Base-by-base conservation (phyloP, 2,329 filamentous ascomycete species). In the Stemphylium vesicarium region DNA sequence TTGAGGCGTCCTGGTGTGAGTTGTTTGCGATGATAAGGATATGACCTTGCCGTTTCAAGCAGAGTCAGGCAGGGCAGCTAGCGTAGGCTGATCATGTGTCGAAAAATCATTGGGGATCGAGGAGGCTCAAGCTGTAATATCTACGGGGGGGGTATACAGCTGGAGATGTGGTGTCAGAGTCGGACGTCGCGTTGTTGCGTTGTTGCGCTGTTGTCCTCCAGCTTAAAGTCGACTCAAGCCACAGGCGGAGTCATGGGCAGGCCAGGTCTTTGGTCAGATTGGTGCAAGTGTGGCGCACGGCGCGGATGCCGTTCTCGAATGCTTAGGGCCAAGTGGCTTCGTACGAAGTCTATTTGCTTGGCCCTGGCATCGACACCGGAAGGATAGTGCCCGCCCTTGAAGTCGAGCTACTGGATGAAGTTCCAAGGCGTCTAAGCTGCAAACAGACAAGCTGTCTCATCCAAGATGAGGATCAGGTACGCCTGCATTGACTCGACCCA, bases 381-480 rank as follows among this genome's bases (percentile, higher is more conserved):
- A 44, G 45, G 50, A 57, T 62, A 62, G 61, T 50, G 63, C 54
- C 57, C 56, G 60, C 57, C 48, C 52, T 52, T 43, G 33, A 55
- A 53, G 50, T 63, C 58, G 62, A 57, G 62, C 62, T 59, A 64
- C 43, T 33, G 38, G 49, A 54, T 46, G 53, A 36, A 42, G 49
- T 44, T 51, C 45, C 48, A 41, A 41, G 50, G 22, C 45, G 56
- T 31, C 59, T 63, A 66, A 33, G 45, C 59, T 57, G 20, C 32
- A 57, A 48, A 12, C 22, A 53, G 63, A 20, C 56, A 62, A 55
- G 58, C 24, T 11, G 26, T 46, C 33, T 50, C 40, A 48, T 56
- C 39, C 48, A 43, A 50, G 53, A 60, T 48, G 64, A 52, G 51
- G 59, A 64, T 64, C 63, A 63, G 63, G 59, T 60, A 63, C 61